Evolutionary conservation across 2,329 filamentous ascomycete species (phyloP).

Genomic region (Alternaria brassicicola): DNA sequence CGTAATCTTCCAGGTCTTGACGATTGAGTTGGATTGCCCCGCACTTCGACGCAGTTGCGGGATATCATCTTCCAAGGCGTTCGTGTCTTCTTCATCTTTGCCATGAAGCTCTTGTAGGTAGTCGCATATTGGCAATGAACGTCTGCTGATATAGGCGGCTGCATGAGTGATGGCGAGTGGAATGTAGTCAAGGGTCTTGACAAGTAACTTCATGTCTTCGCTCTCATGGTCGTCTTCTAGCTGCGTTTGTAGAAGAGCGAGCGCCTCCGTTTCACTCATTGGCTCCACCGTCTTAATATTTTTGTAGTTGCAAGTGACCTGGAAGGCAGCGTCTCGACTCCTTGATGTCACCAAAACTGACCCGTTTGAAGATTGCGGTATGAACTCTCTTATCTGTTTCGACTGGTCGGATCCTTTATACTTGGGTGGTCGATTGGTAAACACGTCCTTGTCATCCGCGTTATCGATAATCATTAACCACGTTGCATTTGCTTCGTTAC

Average conservation of each 20-base stretch:
- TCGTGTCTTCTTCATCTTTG: background rate
- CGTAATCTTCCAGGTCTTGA: background rate
- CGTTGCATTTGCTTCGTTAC: slow-evolving; percentile 13
- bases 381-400: slow-evolving; percentile 9
- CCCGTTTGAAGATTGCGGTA: slow-evolving; percentile 21
- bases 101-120: slow-evolving; percentile 22
- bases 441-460: slow-evolving; percentile 23
- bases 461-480: slow-evolving; percentile 34
- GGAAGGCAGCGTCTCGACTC: slow-evolving; percentile 17
- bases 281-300: slow-evolving; percentile 13
- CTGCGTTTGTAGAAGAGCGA: slow-evolving; percentile 15
- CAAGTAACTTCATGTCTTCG: slow-evolving; percentile 1
- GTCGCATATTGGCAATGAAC: slow-evolving; percentile 28
- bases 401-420: background rate
- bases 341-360: slow-evolving; percentile 23
- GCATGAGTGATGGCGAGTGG: background rate
- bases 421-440: background rate
- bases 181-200: slow-evolving; percentile 27
- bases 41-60: slow-evolving; percentile 14
- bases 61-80: background rate
- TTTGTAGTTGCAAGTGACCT: slow-evolving; percentile 22
- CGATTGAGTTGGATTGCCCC: background rate
- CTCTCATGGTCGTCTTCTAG: slow-evolving; percentile 1
- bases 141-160: background rate
- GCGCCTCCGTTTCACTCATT: slow-evolving; percentile 23